Conservation (phyloP, 352 stramenopile genomes). For the Pythium angustatum region DNA sequence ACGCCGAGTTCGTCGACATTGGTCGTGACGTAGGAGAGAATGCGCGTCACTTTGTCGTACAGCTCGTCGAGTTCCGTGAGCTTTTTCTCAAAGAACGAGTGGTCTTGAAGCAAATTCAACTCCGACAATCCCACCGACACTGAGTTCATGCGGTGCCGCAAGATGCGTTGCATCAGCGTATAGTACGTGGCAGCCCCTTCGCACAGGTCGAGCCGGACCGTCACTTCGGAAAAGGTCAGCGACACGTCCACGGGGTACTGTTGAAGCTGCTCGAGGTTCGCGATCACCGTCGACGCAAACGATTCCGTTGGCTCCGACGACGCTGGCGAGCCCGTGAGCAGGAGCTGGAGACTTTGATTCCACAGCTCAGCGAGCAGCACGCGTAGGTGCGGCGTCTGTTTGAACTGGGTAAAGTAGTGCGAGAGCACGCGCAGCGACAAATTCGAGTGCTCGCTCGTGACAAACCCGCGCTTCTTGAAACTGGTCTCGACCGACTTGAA, state of each 20-base stretch:
- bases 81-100: conserved; percentile 58
- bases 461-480: conserved; percentile 55
- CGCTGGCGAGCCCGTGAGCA: conserved; percentile 17
- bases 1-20: conserved; percentile 70
- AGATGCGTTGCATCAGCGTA: conserved; percentile 56
- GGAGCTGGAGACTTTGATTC: conserved; percentile 52
- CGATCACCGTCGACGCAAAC: conserved; percentile 41
- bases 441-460: conserved; percentile 41
- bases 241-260: conserved; percentile 72
- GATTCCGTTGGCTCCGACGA: conserved; percentile 25
- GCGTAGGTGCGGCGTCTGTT: conserved; percentile 46
- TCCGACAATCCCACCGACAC: conserved; percentile 54
- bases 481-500: conserved; percentile 58
- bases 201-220: conserved; percentile 62
- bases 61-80: conserved; percentile 49
- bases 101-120: conserved; percentile 55
- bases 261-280: conserved; percentile 59
- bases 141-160: conserved; percentile 71
- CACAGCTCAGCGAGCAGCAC: conserved; percentile 52
- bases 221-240: conserved; percentile 65
- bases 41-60: conserved; percentile 55
- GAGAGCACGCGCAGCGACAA: conserved; percentile 67
- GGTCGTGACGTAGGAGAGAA: conserved; percentile 53
- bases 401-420: conserved; percentile 68
- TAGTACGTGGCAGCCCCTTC: conserved; percentile 59